Evolutionary conservation across 2,329 filamentous ascomycete genomes (phyloP), one percentile per base, ranked within the genome.

Genomic region (Claviceps sp.): DNA sequence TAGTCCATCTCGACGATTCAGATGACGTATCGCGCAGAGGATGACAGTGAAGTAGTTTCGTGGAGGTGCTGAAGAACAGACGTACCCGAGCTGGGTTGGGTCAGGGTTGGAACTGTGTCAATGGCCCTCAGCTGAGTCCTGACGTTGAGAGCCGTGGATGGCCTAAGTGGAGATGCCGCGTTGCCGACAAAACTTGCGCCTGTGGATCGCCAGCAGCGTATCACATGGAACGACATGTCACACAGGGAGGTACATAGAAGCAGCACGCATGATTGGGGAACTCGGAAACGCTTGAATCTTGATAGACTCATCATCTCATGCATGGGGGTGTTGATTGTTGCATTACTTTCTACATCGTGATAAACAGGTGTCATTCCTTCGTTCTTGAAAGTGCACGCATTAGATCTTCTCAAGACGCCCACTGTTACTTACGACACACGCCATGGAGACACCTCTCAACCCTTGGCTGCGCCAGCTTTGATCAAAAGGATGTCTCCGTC

Each of bases 381-480:
- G 7, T 40, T 40, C 17, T 40, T 40, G 7, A 17, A 16, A n/a
- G 20, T 20, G 16, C 16, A 16, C 17, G 16, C 38, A 40, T 34
- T 34, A 8, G 7, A 40, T 7, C 38, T 20, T n/a, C 16, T 6
- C 38, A 20, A n/a, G 38, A 34, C 29, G 29, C 9, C 29, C 29
- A 34, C 9, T 9, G 9, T 34, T 34, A 34, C 29, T 34, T 11
- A 11, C 29, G 29, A 34, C 4, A 34, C 3, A 34, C 9, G 29
- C 29, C 29, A 34, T 34, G 3, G 9, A 34, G n/a, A 40, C 38
- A 40, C n/a, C 16, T 39, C 38, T 50, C 11, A 86, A 57, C 74
- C 72, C 77, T 90, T 90, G 59, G 86, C 86, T 50, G 86, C 86
- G 71, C 86, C 86, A 36, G 85, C 85, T 78, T 96, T 96, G 78